Percentiles rank a stretch among this genome's conserved stretches.
phyloP scores from a whole-genome alignment of 305 asterid genomes.

The Withania somnifera region DNA sequence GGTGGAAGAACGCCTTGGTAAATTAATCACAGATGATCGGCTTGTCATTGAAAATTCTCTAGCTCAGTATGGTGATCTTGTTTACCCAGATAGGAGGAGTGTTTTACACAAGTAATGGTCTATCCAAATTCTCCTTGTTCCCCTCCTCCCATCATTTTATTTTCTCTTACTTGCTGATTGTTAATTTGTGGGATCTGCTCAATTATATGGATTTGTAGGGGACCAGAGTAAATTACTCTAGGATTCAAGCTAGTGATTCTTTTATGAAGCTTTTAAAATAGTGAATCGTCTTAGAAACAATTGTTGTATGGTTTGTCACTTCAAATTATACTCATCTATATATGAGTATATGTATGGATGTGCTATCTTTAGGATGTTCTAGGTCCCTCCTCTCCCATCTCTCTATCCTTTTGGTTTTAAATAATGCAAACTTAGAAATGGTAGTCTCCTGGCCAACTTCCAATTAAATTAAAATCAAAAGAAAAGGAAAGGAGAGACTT shows the following conservation, averaged over 20 bases:
- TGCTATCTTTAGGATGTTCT: neutral
- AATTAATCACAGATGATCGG: constrained; percentile 77
- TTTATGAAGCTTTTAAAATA: neutral
- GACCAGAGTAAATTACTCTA: neutral
- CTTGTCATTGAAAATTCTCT: constrained; percentile 76
- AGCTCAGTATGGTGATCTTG: constrained; percentile 81
- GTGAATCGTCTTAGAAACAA: neutral
- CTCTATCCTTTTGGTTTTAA: neutral
- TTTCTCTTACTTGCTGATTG: neutral
- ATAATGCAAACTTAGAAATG: neutral
- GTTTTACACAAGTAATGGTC: constrained; percentile 55
- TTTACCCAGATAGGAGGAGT: constrained; percentile 63
- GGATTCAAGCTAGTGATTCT: neutral
- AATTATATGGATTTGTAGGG: neutral
- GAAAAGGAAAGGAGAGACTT: neutral
- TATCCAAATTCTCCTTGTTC: constrained; percentile 1
- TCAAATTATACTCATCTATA: neutral
- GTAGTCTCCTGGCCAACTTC: neutral
- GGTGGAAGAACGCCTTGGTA: constrained; percentile 89
- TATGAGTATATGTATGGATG: neutral
- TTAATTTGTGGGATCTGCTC: neutral
- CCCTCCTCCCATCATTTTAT: neutral
- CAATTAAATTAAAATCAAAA: no score
- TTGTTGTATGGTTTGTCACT: neutral
- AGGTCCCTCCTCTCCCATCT: neutral